A percentile compares a stretch with the other conserved stretches of the same genome.
Conservation (phyloP, 805 yeast genomes). For the Ogataea parapolymorpha region DNA sequence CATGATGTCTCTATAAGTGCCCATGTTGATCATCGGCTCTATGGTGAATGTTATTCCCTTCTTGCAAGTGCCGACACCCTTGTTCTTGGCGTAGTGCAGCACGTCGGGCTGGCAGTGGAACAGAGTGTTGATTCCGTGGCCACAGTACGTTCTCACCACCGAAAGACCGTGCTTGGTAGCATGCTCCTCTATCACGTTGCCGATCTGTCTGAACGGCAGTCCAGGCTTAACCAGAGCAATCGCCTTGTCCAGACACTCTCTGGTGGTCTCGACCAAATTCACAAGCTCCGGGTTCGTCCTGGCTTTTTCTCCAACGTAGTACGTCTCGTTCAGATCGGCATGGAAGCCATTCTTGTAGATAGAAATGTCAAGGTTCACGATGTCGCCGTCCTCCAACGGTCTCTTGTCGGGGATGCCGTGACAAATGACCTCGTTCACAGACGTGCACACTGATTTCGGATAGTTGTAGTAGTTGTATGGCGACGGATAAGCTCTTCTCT, state of each 20-base stretch:
- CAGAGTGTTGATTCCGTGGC: slow-evolving; percentile 84
- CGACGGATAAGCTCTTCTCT: slow-evolving; percentile 89
- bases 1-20: slow-evolving; percentile 70
- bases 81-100: slow-evolving; percentile 92
- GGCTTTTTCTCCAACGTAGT: slow-evolving; percentile 91
- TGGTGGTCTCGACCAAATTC: slow-evolving; percentile 84
- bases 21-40: slow-evolving; percentile 94
- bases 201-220: slow-evolving; percentile 77
- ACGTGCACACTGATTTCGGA: slow-evolving; percentile 90
- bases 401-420: slow-evolving; percentile 96
- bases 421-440: slow-evolving; percentile 92
- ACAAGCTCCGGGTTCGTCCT: slow-evolving; percentile 76
- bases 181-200: slow-evolving; percentile 82
- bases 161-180: slow-evolving; percentile 76
- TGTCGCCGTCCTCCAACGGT: slow-evolving; percentile 88
- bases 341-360: slow-evolving; percentile 85
- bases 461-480: slow-evolving; percentile 92
- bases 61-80: slow-evolving; percentile 88
- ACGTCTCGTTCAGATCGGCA: slow-evolving; percentile 94
- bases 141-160: slow-evolving; percentile 87
- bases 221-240: slow-evolving; percentile 90
- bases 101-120: slow-evolving; percentile 93
- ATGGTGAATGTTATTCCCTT: slow-evolving; percentile 97
- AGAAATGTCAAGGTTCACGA: slow-evolving; percentile 85
- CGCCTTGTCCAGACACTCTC: slow-evolving; percentile 83